Conservation (phyloP, 768 basidiomycete genomes). For the Grammothele lineata region DNA sequence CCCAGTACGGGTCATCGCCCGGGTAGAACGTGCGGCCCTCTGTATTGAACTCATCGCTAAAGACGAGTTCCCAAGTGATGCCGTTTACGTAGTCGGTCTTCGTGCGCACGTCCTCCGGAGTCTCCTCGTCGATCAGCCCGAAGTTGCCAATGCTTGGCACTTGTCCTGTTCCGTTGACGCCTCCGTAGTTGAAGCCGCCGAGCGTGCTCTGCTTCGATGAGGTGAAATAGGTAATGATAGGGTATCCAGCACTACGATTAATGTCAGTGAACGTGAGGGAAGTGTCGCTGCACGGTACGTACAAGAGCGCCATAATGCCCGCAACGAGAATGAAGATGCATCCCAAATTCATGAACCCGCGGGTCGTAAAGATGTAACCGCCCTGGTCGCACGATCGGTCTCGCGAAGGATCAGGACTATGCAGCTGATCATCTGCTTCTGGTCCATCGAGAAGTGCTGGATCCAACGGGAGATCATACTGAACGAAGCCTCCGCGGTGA, state of each 20-base stretch:
- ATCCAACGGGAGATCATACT: slow-evolving; percentile 67
- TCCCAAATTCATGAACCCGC: slow-evolving; percentile 69
- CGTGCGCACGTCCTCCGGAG: slow-evolving; percentile 51
- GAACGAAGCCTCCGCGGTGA: too few relatives aligned
- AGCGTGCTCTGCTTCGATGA: slow-evolving; percentile 24
- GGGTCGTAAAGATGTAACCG: slow-evolving; percentile 44
- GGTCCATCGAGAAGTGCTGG: slow-evolving; percentile 64
- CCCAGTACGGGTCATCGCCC: slow-evolving; percentile 60
- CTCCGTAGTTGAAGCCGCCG: slow-evolving; percentile 41
- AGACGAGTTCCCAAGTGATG: slow-evolving; percentile 64
- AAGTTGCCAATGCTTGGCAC: slow-evolving; percentile 61
- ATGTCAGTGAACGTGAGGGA: too few relatives aligned
- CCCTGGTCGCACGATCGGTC: slow-evolving; percentile 23
- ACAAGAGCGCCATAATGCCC: slow-evolving; percentile 43
- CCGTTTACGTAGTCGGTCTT: slow-evolving; percentile 58
- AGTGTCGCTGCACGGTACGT: slow-evolving; percentile 33
- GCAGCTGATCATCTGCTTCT: slow-evolving; percentile 63
- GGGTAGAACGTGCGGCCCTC: slow-evolving; percentile 81
- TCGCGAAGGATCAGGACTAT: slow-evolving; percentile 49
- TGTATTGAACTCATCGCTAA: slow-evolving; percentile 86
- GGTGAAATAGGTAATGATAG: slow-evolving; percentile 35
- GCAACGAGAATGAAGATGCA: slow-evolving; percentile 53
- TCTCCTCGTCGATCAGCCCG: slow-evolving; percentile 59
- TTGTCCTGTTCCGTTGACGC: slow-evolving; percentile 42
- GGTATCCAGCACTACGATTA: slow-evolving; percentile 37